These are phyloP conservation scores for Aphanocladium album DNA, from an alignment of 2,329 filamentous ascomycete species.

Conservation along the genomic window DNA sequence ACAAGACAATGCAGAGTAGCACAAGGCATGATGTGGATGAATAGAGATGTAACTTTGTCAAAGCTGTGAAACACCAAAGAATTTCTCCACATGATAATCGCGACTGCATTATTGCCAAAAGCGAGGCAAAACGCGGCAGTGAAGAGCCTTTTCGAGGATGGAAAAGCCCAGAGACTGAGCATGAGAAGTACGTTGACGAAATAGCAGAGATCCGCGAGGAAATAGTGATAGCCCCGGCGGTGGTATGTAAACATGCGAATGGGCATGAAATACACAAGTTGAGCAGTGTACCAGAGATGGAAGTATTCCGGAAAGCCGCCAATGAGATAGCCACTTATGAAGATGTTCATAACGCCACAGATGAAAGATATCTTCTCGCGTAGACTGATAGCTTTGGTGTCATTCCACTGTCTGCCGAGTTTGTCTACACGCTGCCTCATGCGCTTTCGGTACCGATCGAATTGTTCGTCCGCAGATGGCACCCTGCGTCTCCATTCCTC, in stretches of 20 bases:
- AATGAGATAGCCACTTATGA: constrained; percentile 90
- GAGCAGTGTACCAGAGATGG: constrained; percentile 85
- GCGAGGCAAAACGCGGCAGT: constrained; percentile 89
- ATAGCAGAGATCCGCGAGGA: constrained; percentile 94
- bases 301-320: constrained; percentile 82
- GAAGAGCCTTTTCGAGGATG: constrained; percentile 83
- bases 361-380: constrained; percentile 97
- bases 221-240: constrained; percentile 90
- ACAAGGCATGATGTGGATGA: constrained; percentile 99
- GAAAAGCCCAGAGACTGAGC: constrained; percentile 85
- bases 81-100: constrained; percentile 99
- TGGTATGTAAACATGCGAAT: constrained; percentile 90
- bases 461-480: constrained; percentile 83
- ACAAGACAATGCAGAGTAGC: constrained; percentile 89
- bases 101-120: constrained; percentile 94
- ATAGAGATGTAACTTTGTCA: constrained; percentile 97
- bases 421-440: constrained; percentile 89
- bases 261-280: constrained; percentile 94
- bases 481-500: constrained; percentile 87
- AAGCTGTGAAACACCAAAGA: constrained; percentile 97
- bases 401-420: constrained; percentile 78
- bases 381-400: constrained; percentile 79
- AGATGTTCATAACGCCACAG: constrained; percentile 92
- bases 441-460: constrained; percentile 82
- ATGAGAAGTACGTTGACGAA: constrained; percentile 89